Evolutionary conservation across 2,329 filamentous ascomycete species (phyloP), one percentile per base, ranked within the genome.

Genomic region (Leptodontidium sp.): DNA sequence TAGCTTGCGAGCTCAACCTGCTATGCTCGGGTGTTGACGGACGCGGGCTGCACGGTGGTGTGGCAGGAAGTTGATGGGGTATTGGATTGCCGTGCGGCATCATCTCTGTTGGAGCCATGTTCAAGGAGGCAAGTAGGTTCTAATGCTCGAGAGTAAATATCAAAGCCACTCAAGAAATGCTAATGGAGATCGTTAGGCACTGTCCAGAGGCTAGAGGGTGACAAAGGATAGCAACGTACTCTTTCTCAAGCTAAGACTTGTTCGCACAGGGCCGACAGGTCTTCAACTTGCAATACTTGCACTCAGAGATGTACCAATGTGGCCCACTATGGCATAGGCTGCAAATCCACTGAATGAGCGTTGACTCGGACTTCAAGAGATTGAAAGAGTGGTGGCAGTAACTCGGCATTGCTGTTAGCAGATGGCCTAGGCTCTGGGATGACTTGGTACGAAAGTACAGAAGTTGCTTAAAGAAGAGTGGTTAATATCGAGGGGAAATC

Each of bases 341-440:
- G 82, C 89, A 91, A 63, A 83, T 83, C 88, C 89, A 91, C 77
- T 89, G n/a, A n/a, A n/a, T n/a, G n/a, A n/a, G n/a, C n/a, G n/a
- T n/a, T n/a, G n/a, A n/a, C n/a, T n/a, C n/a, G 45, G 87, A 89
- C 80, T 91, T 91, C 80, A 91, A 85, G 79, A 90, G 84, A 75
- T 83, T 84, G 80, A 91, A 91, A 12, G 84, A 83, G 77, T 91
- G 89, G 47, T 84, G 83, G 78, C 89, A 91, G 69, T 84, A 83
- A 71, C 80, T 83, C 65, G 85, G 83, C 78, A 89, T 82, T 67
- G 84, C 84, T 84, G 86, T 87, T 49, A 8, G 17, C n/a, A 49
- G 47, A 43, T 61, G 32, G 57, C 32, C 35, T 43, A n/a, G 15
- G 57, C 57, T 43, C 57, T 40, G 24, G 35, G 57, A 61, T 62